Percentiles rank a stretch among this genome's conserved stretches.
Evolutionary conservation across 208 protist species (phyloP).

Genomic region (Novymonas esmeraldas): DNA sequence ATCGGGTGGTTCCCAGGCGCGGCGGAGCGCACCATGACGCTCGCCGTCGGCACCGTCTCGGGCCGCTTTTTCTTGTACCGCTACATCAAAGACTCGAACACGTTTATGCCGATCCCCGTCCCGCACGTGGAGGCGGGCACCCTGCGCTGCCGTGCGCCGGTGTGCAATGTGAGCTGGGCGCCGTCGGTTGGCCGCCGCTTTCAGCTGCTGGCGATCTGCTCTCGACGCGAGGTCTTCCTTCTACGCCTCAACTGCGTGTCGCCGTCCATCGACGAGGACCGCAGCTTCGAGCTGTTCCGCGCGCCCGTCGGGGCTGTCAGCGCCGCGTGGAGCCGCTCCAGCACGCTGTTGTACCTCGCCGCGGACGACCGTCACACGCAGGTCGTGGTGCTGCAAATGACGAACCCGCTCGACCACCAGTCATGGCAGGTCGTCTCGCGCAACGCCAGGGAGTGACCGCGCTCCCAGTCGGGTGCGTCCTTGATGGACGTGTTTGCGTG

Average conservation of each 20-base stretch:
- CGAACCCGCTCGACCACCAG: slow-evolving; percentile 77
- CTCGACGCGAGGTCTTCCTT: slow-evolving; percentile 71
- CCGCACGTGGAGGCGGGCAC: slow-evolving; percentile 28
- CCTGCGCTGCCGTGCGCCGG: slow-evolving; percentile 44
- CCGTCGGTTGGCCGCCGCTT: slow-evolving; percentile 80
- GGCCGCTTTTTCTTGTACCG: slow-evolving; percentile 81
- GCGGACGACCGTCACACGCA: slow-evolving; percentile 52
- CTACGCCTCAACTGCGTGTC: slow-evolving; percentile 84
- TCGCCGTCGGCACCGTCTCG: slow-evolving; percentile 79
- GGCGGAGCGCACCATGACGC: slow-evolving; percentile 75
- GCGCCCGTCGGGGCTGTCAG: slow-evolving; percentile 67
- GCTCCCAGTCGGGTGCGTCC: no score
- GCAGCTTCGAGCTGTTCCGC: slow-evolving; percentile 71
- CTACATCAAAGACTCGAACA: slow-evolving; percentile 64
- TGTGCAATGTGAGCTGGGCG: slow-evolving; percentile 80
- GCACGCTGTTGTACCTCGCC: slow-evolving; percentile 74
- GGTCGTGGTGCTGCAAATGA: slow-evolving; percentile 73
- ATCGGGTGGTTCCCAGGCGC: slow-evolving; percentile 88
- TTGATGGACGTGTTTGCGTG: no score
- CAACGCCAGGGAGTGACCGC: slow-evolving; percentile 21
- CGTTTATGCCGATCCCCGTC: slow-evolving; percentile 49
- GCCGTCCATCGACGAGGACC: slow-evolving; percentile 47
- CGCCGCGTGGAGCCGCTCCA: slow-evolving; percentile 80
- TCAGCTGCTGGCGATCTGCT: slow-evolving; percentile 83
- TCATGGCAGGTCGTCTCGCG: slow-evolving; percentile 70